Percentiles rank a stretch among this genome's conserved stretches.
Evolutionary conservation across 768 basidiomycete genomes (phyloP).

Genomic region (Trichaptum fuscoviolaceum): DNA sequence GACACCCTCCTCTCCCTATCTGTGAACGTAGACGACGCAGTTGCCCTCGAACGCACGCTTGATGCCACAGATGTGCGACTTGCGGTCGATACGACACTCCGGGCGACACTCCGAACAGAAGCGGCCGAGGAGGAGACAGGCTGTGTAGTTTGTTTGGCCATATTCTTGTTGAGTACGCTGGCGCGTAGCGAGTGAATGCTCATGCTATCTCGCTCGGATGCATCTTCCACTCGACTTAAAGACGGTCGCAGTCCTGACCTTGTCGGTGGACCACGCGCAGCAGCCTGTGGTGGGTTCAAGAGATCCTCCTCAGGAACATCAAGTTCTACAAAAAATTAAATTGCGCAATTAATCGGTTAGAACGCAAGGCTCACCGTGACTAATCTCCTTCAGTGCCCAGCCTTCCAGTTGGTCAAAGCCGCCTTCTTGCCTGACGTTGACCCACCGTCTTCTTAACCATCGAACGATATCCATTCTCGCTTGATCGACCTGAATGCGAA

Average conservation of each 20-base stretch:
- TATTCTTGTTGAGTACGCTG: conserved; percentile 32
- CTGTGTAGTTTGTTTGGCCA: conserved; percentile 20
- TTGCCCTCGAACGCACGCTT: conserved; percentile 3
- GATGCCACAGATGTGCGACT: conserved; percentile 2
- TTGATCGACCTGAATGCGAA: conserved; percentile 70
- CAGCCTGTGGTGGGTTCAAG: conserved; percentile 38
- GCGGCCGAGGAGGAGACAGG: conserved; percentile 25
- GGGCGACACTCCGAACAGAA: conserved; percentile 43
- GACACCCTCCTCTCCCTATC: conserved; percentile 18
- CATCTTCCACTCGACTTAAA: conserved; percentile 14
- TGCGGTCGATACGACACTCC: conserved; percentile 31
- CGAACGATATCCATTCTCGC: conserved; percentile 56
- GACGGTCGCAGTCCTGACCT: conserved; percentile 10
- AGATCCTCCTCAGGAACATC: conserved; percentile 79
- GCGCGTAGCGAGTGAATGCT: conserved; percentile 46
- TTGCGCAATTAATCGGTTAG: conserved; percentile 1
- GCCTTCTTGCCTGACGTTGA: conserved; percentile 64
- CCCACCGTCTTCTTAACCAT: conserved; percentile 79
- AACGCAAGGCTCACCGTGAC: conserved; percentile 52
- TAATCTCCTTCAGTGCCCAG: conserved; percentile 88
- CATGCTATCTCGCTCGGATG: conserved; percentile 30
- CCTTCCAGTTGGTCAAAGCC: conserved; percentile 80
- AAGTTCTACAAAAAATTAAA: conserved; percentile 46
- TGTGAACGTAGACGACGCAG: background rate
- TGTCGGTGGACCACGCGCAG: background rate